Evolutionary conservation across 2,329 filamentous ascomycete species (phyloP), one percentile per base, ranked within the genome.

Genomic region (Paramyrothecium roridum): DNA sequence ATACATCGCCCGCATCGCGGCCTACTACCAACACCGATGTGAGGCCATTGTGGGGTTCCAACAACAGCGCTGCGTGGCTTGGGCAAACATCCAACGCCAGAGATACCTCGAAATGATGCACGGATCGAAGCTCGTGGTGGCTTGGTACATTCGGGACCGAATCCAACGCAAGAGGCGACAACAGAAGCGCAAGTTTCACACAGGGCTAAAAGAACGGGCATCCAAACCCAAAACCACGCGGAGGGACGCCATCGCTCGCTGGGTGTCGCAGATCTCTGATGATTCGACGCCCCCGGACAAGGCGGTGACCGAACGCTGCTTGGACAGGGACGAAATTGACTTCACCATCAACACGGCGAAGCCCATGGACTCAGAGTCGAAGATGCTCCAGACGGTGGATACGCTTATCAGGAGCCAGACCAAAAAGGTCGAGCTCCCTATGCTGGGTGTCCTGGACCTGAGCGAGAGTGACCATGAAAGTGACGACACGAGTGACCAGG

Each of bases 51-150:
- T 76, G 60, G 74, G 74, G 63, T 76, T 71, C 57, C 77, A 79
- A 64, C 76, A 78, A 58, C 76, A 78, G 65, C 67, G 73, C 48
- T 79, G 76, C 60, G 75, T 78, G 66, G 73, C 73, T 8, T 79
- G 76, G 77, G 76, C 76, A 54, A 73, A 66, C 59, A 67, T 73
- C 63, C 75, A 79, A 63, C 71, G 75, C 46, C 74, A 77, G 60
- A 74, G 76, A 62, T 77, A 74, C 59, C 76, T 78, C 64, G 76
- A 79, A 57, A 76, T 76, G 70, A 77, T 74, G 67, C 76, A 77
- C 59, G 76, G 76, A 1, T 75, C 77, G 55, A 79, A 78, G 73
- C 64, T 80, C 21, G 73, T 79, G 3, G 75, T 80, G 33, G 77
- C 77, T 13, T 80, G 77, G 77, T 79, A 80, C 59, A 73, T 78